phyloP scores from a whole-genome alignment of 495 filamentous ascomycete species.

The Cercophora newfieldiana region DNA sequence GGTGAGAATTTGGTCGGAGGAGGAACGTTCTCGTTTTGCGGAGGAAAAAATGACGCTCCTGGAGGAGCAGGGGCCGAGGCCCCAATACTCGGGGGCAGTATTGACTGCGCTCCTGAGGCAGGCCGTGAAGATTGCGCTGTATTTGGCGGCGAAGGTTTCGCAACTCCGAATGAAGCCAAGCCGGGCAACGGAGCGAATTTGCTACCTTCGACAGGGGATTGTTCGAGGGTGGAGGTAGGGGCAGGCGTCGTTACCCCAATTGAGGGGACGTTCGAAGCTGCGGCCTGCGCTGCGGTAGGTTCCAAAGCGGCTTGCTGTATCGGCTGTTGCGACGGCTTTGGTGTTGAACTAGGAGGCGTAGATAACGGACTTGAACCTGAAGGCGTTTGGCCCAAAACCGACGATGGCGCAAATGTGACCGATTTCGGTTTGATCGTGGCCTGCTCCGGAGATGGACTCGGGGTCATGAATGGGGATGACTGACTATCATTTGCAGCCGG shows the following conservation, averaged over 20 bases:
- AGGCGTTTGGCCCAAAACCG: background rate
- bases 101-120: background rate
- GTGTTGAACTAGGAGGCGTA: background rate
- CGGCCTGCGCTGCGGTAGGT: background rate
- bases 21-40: slow-evolving; percentile 1
- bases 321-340: background rate
- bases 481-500: background rate
- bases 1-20: background rate
- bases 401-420: background rate
- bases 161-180: background rate
- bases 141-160: background rate
- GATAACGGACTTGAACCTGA: background rate
- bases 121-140: background rate
- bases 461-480: background rate
- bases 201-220: background rate
- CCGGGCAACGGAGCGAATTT: background rate
- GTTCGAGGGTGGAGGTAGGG: background rate
- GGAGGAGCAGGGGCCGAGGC: background rate
- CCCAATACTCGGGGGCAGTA: background rate
- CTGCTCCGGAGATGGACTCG: background rate
- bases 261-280: background rate
- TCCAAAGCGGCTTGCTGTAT: background rate
- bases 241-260: background rate
- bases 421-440: background rate
- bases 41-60: background rate